Base-by-base conservation (phyloP, 345 rosid genomes). In the Leavenworthia alabamica region DNA sequence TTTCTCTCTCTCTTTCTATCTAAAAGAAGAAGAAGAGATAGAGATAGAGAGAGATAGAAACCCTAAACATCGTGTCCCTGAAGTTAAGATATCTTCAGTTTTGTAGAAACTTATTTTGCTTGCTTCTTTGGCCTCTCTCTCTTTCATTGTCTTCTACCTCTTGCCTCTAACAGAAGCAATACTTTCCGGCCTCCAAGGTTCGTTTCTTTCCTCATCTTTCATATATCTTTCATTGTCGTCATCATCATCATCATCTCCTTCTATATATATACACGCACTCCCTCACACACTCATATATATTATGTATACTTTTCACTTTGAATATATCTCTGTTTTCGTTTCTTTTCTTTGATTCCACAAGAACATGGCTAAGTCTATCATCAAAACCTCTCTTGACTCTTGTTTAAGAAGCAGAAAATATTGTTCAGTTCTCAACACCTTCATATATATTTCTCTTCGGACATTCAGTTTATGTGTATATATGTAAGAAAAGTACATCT, bases 41-140 rank as follows among this genome's bases (percentile, higher is more conserved):
- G 4, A 71, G 49, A 46, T 20, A 60, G 69, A 62, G 48, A 64
- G 36, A 72, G 44, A 72, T n/a, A 62, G 70, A 73, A 71, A 52
- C 56, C 73, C 62, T 53, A 62, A 68, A 71, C 81, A 73, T 64
- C 88, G 80, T 82, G 86, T 83, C 83, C 83, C 78, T 72, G 57
- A 83, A 86, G 86, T 55, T 66, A 74, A 86, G 83, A 67, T 74
- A 72, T 81, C 74, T 64, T 42, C 54, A 61, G 57, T 48, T 35
- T 62, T 61, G 62, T 45, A 54, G 56, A 46, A 64, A 37, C 11
- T 62, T 71, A 66, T 62, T 71, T 67, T 60, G 64, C 64, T 69
- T 67, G 60, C 71, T 66, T 71, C 62, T 51, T 47, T 54, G 27
- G 39, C 39, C 33, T 45, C 41, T 65, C 41, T 64, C 75, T 66